Evolutionary conservation across 805 yeast species (phyloP).

Genomic region (Helenozyma baotianmanensis): DNA sequence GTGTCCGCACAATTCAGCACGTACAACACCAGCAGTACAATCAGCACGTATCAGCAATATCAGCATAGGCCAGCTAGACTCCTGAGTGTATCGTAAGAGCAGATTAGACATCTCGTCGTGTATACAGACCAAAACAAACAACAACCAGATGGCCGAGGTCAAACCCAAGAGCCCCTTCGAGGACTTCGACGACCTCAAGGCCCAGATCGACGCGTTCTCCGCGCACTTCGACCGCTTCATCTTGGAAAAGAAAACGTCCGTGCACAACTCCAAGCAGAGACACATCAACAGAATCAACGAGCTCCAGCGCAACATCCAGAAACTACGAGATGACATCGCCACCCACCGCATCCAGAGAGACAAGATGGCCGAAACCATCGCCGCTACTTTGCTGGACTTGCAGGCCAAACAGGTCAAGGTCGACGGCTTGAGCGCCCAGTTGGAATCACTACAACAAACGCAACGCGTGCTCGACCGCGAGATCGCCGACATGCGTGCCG

Average conservation of each 20-base stretch:
- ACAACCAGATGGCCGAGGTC: no score
- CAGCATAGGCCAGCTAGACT: no score
- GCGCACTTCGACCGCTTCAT: constrained; percentile 32
- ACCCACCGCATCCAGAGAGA: constrained; percentile 22
- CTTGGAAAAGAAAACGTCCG: constrained; percentile 25
- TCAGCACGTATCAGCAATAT: no score
- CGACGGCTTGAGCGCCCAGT: constrained; percentile 31
- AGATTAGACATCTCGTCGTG: no score
- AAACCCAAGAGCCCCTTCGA: no score
- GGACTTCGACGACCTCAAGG: constrained; percentile 33
- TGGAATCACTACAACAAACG: constrained; percentile 27
- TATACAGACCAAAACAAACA: no score
- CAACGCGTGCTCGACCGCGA: constrained; percentile 21
- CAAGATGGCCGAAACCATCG: constrained; percentile 25
- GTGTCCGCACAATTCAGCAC: no score
- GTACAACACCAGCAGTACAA: no score
- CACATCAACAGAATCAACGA: constrained; percentile 28
- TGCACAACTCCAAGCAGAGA: constrained; percentile 31
- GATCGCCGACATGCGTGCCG: constrained; percentile 28
- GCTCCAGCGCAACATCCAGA: constrained; percentile 25
- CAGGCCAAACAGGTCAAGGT: constrained; percentile 31
- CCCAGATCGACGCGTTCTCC: constrained; percentile 37
- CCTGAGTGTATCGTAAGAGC: no score
- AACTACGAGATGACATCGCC: constrained; percentile 27
- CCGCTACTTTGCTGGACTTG: constrained; percentile 18